Percentiles rank a stretch among this genome's conserved stretches.
Evolutionary conservation across 2,329 filamentous ascomycete species (phyloP).

Genomic region (Exophiala alcalophila): DNA sequence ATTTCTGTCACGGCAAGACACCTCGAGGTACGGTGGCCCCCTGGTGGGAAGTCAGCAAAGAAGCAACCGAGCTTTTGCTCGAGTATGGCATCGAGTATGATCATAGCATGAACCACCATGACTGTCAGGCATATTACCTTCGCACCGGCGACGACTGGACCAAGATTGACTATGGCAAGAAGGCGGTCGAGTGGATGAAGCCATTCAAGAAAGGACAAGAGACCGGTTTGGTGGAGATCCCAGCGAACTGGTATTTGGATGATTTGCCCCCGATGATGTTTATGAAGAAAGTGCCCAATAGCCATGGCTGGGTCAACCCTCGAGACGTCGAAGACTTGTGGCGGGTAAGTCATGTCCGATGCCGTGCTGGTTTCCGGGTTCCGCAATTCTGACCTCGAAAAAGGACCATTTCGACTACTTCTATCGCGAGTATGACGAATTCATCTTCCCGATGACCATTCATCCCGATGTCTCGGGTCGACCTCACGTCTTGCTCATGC

Average conservation of each 20-base stretch:
- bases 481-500: slow-evolving; percentile 70
- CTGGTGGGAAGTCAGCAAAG: slow-evolving; percentile 70
- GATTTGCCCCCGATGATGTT: slow-evolving; percentile 48
- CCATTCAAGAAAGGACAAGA: slow-evolving; percentile 46
- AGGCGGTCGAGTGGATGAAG: slow-evolving; percentile 46
- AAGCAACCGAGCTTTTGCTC: slow-evolving; percentile 54
- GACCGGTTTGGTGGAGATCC: slow-evolving; percentile 45
- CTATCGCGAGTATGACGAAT: slow-evolving; percentile 73
- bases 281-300: slow-evolving; percentile 49
- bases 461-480: slow-evolving; percentile 71
- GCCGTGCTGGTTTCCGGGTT: background rate
- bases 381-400: background rate
- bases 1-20: slow-evolving; percentile 64
- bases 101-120: slow-evolving; percentile 45
- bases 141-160: slow-evolving; percentile 45
- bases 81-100: slow-evolving; percentile 45
- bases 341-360: slow-evolving; percentile 32
- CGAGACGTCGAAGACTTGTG: slow-evolving; percentile 55
- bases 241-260: slow-evolving; percentile 45
- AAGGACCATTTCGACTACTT: slow-evolving; percentile 63
- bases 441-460: slow-evolving; percentile 73
- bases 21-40: slow-evolving; percentile 70
- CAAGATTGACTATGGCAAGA: slow-evolving; percentile 43
- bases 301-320: slow-evolving; percentile 57
- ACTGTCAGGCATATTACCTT: slow-evolving; percentile 46